phyloP scores from a whole-genome alignment of 805 yeast species.

The Saturnispora dispora region DNA sequence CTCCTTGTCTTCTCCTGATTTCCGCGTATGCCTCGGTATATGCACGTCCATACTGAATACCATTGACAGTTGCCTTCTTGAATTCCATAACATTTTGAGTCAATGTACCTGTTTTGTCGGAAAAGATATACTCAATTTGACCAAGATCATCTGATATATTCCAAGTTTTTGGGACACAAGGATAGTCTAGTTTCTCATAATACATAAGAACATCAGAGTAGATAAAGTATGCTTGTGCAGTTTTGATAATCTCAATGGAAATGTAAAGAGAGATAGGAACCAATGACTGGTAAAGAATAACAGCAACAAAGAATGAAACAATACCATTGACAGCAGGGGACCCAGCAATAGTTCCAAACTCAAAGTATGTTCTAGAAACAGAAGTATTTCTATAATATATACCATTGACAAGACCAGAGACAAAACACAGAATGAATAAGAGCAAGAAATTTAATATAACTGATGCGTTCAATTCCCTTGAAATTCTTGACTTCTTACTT shows the following conservation, averaged over 20 bases:
- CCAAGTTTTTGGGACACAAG: constrained; percentile 82
- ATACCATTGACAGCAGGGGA: constrained; percentile 60
- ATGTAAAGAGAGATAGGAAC: constrained; percentile 79
- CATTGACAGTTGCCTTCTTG: constrained; percentile 70
- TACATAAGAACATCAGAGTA: constrained; percentile 69
- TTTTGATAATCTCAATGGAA: constrained; percentile 73
- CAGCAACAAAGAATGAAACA: constrained; percentile 64
- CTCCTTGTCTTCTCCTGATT: constrained; percentile 65
- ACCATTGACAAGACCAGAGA: constrained; percentile 66
- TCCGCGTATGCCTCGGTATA: constrained; percentile 81
- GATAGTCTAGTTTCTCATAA: constrained; percentile 59
- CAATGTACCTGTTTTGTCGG: constrained; percentile 79
- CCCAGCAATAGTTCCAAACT: constrained; percentile 61
- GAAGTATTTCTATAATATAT: constrained; percentile 39
- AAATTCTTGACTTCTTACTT: constrained; percentile 63
- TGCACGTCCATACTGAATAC: constrained; percentile 65
- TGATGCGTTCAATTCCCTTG: constrained; percentile 62
- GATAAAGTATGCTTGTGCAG: constrained; percentile 74
- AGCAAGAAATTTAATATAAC: constrained; percentile 59
- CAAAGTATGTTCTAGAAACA: constrained; percentile 55
- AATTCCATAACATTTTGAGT: constrained; percentile 84
- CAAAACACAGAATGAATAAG: constrained; percentile 57
- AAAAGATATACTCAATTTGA: constrained; percentile 74
- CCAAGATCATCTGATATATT: constrained; percentile 80
- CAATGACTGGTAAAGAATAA: constrained; percentile 67